These are phyloP conservation scores for Vitis labrusca DNA, from an alignment of 164 flowering plant genomes.

Conservation along the genomic window DNA sequence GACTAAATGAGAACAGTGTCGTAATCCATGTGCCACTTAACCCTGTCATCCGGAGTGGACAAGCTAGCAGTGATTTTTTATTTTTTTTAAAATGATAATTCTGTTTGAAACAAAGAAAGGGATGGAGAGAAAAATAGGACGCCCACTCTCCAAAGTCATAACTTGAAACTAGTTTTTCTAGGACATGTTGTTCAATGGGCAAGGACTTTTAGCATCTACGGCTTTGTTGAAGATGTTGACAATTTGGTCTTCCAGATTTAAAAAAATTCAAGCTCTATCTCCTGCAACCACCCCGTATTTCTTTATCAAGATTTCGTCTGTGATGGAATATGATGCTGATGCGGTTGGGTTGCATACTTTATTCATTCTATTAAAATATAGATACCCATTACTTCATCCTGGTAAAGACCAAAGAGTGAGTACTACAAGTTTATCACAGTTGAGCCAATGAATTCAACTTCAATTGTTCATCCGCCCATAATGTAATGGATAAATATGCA, in stretches of 20 bases:
- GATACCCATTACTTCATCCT: not conserved
- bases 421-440: too few species aligned
- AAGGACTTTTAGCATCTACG: slow-evolving; percentile 10
- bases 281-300: not conserved
- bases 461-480: too few species aligned
- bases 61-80: not conserved
- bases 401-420: too few species aligned
- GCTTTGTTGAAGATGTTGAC: slow-evolving; percentile 17
- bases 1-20: not conserved
- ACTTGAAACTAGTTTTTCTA: not conserved
- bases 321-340: slow-evolving; percentile 12
- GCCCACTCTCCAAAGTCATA: not conserved
- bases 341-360: slow-evolving; percentile 1
- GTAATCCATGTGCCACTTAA: not conserved
- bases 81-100: not conserved
- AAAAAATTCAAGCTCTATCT: not conserved
- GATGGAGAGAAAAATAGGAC: not conserved
- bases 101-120: not conserved
- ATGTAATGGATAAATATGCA: too few species aligned
- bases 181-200: not conserved
- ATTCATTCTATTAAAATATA: not conserved
- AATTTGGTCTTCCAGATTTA: not conserved
- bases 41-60: not conserved
- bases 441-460: too few species aligned
- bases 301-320: slow-evolving; percentile 6